These are phyloP conservation scores for Grammothele lineata DNA, from an alignment of 768 basidiomycete genomes.

Conservation along the genomic window DNA sequence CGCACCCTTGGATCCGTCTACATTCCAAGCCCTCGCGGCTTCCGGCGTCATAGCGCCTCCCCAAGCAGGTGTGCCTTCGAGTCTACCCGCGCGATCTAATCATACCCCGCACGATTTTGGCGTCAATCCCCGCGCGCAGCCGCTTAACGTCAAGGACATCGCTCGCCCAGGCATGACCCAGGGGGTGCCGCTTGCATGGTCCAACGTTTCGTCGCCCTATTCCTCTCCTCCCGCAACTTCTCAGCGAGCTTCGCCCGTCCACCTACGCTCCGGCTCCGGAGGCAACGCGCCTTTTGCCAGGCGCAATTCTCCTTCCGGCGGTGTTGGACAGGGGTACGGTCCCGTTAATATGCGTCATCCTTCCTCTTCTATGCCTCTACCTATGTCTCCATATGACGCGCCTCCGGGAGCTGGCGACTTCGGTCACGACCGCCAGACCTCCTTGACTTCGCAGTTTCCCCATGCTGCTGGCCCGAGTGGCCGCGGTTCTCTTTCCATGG, in stretches of 20 bases:
- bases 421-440: constrained; percentile 18
- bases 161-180: constrained; percentile 11
- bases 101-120: constrained; percentile 25
- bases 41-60: constrained; percentile 50
- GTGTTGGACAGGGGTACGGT: constrained; percentile 27
- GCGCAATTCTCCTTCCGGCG: constrained; percentile 32
- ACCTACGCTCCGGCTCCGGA: constrained; percentile 33
- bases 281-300: constrained; percentile 20
- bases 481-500: constrained; percentile 8
- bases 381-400: constrained; percentile 14
- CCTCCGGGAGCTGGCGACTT: constrained; percentile 13
- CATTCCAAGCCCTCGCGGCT: constrained; percentile 59
- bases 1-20: constrained; percentile 54
- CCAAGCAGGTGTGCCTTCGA: constrained; percentile 31
- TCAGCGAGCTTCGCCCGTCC: constrained; percentile 66
- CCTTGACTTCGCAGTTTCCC: constrained; percentile 14
- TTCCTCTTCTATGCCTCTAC: constrained; percentile 14
- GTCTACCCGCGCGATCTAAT: constrained; percentile 36
- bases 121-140: constrained; percentile 15
- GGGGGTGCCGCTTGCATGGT: constrained; percentile 14
- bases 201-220: constrained; percentile 23
- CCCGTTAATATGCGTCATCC: constrained; percentile 17
- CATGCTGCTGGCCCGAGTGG: constrained; percentile 6
- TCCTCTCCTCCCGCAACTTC: constrained; percentile 17
- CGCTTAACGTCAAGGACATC: constrained; percentile 18